These are phyloP conservation scores for Trichoderma harzianum DNA, from an alignment of 2,329 filamentous ascomycete genomes.

Conservation along the genomic window DNA sequence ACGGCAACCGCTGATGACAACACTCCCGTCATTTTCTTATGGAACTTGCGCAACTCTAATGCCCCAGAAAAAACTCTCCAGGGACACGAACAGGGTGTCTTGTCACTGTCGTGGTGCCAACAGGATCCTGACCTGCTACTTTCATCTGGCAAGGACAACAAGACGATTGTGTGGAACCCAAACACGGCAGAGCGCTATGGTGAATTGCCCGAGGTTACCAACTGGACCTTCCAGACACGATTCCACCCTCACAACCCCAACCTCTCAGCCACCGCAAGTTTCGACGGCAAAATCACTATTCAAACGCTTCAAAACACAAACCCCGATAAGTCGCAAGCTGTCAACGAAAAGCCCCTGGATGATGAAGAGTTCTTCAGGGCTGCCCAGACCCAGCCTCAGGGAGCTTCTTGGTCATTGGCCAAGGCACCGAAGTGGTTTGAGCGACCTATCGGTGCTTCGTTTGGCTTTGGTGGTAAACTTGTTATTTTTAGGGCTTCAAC, in stretches of 20 bases:
- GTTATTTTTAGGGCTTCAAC: constrained; percentile 65
- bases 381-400: constrained; percentile 87
- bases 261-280: constrained; percentile 90
- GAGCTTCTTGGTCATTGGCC: constrained; percentile 78
- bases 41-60: constrained; percentile 95
- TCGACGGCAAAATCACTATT: constrained; percentile 92
- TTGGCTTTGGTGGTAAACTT: constrained; percentile 93
- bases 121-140: constrained; percentile 87
- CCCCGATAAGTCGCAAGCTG: constrained; percentile 64
- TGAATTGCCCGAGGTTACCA: constrained; percentile 96
- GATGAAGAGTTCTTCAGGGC: constrained; percentile 96
- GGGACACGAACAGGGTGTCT: constrained; percentile 89
- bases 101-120: constrained; percentile 92
- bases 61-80: constrained; percentile 84
- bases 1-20: constrained; percentile 89
- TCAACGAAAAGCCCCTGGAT: constrained; percentile 68
- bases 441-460: constrained; percentile 78
- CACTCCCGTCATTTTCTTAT: constrained; percentile 82
- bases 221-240: constrained; percentile 95
- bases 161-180: constrained; percentile 94
- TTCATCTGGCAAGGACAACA: constrained; percentile 95
- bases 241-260: constrained; percentile 94
- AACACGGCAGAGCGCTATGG: constrained; percentile 83
- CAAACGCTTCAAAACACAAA: constrained; percentile 95
- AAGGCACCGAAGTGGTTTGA: constrained; percentile 91